Percentiles rank a stretch among this genome's conserved stretches.
Conservation (phyloP, 441 rosid species). For the Francoa sonchifolia region DNA sequence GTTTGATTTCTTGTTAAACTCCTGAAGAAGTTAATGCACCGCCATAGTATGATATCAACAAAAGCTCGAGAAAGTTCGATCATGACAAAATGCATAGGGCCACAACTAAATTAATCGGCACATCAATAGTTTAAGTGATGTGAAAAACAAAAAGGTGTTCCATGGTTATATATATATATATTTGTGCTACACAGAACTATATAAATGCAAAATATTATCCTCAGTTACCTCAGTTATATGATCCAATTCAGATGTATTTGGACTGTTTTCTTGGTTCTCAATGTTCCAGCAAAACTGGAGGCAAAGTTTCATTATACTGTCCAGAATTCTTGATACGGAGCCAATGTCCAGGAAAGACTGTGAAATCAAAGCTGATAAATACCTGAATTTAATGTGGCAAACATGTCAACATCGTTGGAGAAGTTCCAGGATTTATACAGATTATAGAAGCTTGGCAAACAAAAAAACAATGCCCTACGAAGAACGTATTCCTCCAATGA, state of each 20-base stretch:
- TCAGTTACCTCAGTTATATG: constrained; percentile 61
- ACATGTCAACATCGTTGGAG: constrained; percentile 9
- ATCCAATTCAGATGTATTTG: constrained; percentile 69
- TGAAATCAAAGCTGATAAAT: constrained; percentile 81
- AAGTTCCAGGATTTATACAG: not conserved
- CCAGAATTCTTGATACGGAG: constrained; percentile 86
- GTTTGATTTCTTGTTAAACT: constrained; percentile 90
- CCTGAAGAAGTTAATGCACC: constrained; percentile 27
- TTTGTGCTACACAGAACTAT: too few relatives aligned
- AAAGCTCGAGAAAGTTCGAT: too few relatives aligned
- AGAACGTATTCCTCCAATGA: too few relatives aligned
- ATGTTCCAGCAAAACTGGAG: constrained; percentile 95
- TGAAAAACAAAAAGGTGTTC: too few relatives aligned
- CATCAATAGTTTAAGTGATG: too few relatives aligned
- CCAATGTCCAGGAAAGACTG: constrained; percentile 97
- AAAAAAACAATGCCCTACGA: too few relatives aligned
- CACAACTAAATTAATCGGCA: too few relatives aligned
- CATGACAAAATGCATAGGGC: too few relatives aligned
- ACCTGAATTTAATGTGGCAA: constrained; percentile 33
- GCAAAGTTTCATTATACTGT: constrained; percentile 91
- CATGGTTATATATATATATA: too few relatives aligned
- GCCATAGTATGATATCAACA: too few relatives aligned
- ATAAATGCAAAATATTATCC: not conserved
- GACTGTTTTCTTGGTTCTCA: constrained; percentile 76
- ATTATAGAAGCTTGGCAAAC: not conserved